Percentiles rank a stretch among this genome's conserved stretches.
Evolutionary conservation across 306 rosid species (phyloP).

Genomic region (Ochetophila trinervis): DNA sequence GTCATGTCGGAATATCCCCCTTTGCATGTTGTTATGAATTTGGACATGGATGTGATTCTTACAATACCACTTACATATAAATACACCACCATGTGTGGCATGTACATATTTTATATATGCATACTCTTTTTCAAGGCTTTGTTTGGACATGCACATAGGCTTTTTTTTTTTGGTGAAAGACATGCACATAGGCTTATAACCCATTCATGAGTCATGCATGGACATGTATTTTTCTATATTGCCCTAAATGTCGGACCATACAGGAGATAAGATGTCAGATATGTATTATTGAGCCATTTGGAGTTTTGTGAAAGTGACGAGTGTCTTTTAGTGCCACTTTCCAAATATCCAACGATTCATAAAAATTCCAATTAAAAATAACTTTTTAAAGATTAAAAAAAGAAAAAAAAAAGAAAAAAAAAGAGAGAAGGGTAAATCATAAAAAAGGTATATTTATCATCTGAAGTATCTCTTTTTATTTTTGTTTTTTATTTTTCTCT

Average conservation of each 20-base stretch:
- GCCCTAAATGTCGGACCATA: conserved; percentile 10
- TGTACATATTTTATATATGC: neutral
- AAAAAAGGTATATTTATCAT: neutral
- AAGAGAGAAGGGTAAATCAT: neutral
- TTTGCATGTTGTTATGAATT: conserved; percentile 11
- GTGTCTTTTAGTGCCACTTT: conserved; percentile 9
- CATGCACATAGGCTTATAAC: neutral
- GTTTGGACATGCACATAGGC: neutral
- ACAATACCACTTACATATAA: no score
- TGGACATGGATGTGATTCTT: no score
- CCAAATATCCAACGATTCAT: neutral
- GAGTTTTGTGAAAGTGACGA: conserved; percentile 17
- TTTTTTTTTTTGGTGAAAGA: no score
- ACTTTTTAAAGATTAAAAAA: neutral
- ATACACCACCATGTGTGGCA: no score
- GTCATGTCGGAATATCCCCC: neutral
- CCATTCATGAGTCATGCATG: conserved; percentile 4
- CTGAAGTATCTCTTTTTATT: neutral
- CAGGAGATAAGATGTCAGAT: conserved; percentile 17
- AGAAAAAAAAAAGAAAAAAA: no score
- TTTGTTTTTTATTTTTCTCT: neutral
- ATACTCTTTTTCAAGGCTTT: conserved; percentile 9
- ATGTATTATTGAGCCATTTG: conserved; percentile 38
- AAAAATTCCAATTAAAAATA: neutral
- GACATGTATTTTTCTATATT: neutral